Conservation (phyloP, 805 yeast species). For the Lipomyces sp. region DNA sequence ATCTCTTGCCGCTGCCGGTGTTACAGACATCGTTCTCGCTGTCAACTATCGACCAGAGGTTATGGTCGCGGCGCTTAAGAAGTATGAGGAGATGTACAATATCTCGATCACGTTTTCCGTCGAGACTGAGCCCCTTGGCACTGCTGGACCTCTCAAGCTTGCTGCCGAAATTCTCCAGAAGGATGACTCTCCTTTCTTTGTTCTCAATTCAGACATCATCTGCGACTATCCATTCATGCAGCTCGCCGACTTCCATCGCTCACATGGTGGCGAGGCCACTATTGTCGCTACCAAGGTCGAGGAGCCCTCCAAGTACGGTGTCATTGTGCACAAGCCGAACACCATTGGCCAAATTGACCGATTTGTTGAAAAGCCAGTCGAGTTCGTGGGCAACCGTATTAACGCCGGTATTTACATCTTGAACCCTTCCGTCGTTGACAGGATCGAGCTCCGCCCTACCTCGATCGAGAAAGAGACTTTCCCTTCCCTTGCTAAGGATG, state of each 20-base stretch:
- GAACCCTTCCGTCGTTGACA: constrained; percentile 96
- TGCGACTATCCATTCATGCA: constrained; percentile 98
- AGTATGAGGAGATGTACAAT: constrained; percentile 94
- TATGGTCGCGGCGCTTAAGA: constrained; percentile 92
- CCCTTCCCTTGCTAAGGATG: constrained; percentile 92
- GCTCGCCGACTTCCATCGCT: constrained; percentile 87
- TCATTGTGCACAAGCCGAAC: constrained; percentile 95
- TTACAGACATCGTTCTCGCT: constrained; percentile 96
- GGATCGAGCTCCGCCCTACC: constrained; percentile 97
- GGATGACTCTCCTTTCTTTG: constrained; percentile 96
- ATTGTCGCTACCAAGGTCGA: constrained; percentile 99
- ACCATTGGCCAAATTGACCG: constrained; percentile 95
- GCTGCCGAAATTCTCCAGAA: constrained; percentile 93
- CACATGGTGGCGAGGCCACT: constrained; percentile 97
- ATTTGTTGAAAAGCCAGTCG: constrained; percentile 99
- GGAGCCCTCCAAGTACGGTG: constrained; percentile 99
- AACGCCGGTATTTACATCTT: constrained; percentile 98
- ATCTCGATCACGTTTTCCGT: constrained; percentile 95
- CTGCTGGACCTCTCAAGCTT: constrained; percentile 98
- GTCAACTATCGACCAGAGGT: constrained; percentile 99
- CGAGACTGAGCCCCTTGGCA: constrained; percentile 98
- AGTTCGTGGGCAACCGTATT: constrained; percentile 99
- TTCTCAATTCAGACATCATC: constrained; percentile 96
- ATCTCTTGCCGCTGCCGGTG: constrained; percentile 97
- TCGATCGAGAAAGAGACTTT: constrained; percentile 99